Conservation (phyloP, 768 basidiomycete genomes). For the Lentinula raphanica region DNA sequence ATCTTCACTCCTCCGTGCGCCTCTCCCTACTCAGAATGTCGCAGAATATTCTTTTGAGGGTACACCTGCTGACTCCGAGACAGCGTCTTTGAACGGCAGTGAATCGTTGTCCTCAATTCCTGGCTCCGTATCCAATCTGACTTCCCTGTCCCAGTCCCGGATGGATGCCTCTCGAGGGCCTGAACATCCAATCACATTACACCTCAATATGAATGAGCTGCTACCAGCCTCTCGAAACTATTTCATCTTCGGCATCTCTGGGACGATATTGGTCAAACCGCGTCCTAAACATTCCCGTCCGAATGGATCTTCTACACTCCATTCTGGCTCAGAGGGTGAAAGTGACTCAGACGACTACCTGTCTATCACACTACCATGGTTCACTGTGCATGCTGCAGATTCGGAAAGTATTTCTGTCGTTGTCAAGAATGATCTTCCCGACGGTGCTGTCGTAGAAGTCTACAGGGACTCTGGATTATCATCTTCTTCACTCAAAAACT, state of each 20-base stretch:
- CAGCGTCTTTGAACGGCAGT: constrained; percentile 27
- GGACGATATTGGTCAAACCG: constrained; percentile 57
- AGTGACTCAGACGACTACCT: constrained; percentile 28
- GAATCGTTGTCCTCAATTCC: constrained; percentile 42
- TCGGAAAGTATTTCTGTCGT: constrained; percentile 51
- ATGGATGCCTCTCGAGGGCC: constrained; percentile 36
- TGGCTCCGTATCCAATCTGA: constrained; percentile 36
- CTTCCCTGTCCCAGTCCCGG: constrained; percentile 21
- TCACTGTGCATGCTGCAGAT: constrained; percentile 66
- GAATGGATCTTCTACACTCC: not conserved
- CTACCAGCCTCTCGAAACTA: constrained; percentile 56
- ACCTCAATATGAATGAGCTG: constrained; percentile 78
- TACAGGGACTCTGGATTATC: constrained; percentile 47
- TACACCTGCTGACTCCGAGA: constrained; percentile 17
- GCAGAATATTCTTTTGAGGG: constrained; percentile 77
- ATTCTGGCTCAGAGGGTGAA: constrained; percentile 10
- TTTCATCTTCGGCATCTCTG: constrained; percentile 63
- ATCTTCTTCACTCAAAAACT: constrained; percentile 17
- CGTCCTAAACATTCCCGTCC: constrained; percentile 26
- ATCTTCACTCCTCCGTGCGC: constrained; percentile 68
- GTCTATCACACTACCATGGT: constrained; percentile 60
- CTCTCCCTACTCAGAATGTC: constrained; percentile 58
- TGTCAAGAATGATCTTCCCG: constrained; percentile 56
- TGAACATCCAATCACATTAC: constrained; percentile 60
- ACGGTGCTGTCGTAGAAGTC: constrained; percentile 50